A percentile compares a stretch with the other conserved stretches of the same genome.
Evolutionary conservation across 1,284 basidiomycete species (phyloP).

Genomic region (Gymnopus androsaceus): DNA sequence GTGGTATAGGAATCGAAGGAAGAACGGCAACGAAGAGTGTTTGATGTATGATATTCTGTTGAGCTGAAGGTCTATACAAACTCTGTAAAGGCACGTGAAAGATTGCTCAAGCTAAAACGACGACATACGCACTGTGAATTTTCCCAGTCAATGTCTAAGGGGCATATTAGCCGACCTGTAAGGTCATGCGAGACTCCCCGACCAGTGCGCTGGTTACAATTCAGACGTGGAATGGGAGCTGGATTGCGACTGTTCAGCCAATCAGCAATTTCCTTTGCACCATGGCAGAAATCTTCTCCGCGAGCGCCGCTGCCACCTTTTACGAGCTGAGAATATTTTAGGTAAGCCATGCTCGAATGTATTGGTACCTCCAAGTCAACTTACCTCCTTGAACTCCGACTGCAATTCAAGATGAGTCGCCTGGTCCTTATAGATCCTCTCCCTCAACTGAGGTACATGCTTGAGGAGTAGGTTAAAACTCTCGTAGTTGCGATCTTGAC

Average conservation of each 20-base stretch:
- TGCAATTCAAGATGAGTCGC: background rate
- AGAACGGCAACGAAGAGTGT: slow-evolving; percentile 20
- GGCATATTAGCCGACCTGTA: slow-evolving; percentile 29
- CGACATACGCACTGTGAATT: slow-evolving; percentile 20
- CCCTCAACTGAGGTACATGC: background rate
- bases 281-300: slow-evolving; percentile 21
- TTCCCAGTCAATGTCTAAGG: slow-evolving; percentile 29
- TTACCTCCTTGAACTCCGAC: background rate
- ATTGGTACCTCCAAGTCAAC: background rate
- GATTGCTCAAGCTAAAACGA: background rate
- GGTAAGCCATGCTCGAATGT: background rate
- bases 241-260: slow-evolving; percentile 24
- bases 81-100: background rate
- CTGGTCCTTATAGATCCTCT: background rate
- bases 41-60: slow-evolving; percentile 3
- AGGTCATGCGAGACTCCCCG: slow-evolving; percentile 28
- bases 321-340: background rate
- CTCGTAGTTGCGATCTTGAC: background rate
- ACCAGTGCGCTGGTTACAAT: slow-evolving; percentile 6
- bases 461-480: background rate
- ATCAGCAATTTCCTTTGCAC: slow-evolving; percentile 18
- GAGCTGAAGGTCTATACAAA: slow-evolving; percentile 15
- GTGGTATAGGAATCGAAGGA: slow-evolving; percentile 22
- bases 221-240: slow-evolving; percentile 14
- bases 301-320: slow-evolving; percentile 16